phyloP scores from a whole-genome alignment of 768 basidiomycete species.

The Suillus tomentosus region DNA sequence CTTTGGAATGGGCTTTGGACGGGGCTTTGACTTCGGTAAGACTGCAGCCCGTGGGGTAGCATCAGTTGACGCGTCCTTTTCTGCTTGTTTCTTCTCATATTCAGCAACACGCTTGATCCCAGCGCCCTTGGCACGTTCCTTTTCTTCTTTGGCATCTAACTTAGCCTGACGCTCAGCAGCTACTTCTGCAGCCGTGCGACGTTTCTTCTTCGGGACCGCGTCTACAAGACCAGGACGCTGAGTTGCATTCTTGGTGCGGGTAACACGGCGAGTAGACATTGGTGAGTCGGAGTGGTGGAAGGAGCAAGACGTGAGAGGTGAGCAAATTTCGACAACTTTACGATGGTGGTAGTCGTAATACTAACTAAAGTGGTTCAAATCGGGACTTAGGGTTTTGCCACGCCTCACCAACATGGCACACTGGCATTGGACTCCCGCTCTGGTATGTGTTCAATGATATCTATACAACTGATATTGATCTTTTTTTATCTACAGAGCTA shows the following conservation, averaged over 20 bases:
- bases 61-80: not conserved
- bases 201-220: constrained; percentile 2
- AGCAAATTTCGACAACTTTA: not conserved
- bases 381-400: no score
- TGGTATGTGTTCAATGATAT: no score
- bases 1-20: not conserved
- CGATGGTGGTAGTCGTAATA: not conserved
- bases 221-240: constrained; percentile 12
- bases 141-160: constrained; percentile 10
- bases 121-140: constrained; percentile 2
- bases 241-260: constrained; percentile 9
- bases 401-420: no score
- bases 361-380: not conserved
- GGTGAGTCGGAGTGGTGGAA: not conserved
- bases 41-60: not conserved
- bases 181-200: constrained; percentile 13
- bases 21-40: not conserved
- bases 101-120: constrained; percentile 1
- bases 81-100: not conserved
- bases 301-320: not conserved
- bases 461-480: no score
- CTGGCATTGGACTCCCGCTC: no score
- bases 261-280: constrained; percentile 1
- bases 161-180: constrained; percentile 14
- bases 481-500: no score